Evolutionary conservation across 2,329 filamentous ascomycete species (phyloP).

Genomic region (Diaporthe citriasiana): DNA sequence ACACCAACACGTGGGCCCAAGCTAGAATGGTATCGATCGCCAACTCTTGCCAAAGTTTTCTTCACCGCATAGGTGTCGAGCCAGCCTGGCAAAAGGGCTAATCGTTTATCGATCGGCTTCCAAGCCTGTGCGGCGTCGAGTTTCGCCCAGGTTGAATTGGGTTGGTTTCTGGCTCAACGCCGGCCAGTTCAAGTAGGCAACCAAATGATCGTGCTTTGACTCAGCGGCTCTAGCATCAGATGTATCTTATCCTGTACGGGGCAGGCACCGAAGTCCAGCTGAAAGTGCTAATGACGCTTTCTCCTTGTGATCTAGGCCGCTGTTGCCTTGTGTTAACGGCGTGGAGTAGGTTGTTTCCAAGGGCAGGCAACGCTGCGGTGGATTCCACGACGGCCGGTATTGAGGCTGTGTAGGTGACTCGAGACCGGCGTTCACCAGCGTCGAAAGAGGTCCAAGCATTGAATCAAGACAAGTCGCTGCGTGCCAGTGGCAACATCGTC

Average conservation of each 20-base stretch:
- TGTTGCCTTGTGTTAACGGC: background rate
- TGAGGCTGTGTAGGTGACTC: background rate
- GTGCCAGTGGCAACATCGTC: background rate
- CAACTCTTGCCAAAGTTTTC: background rate
- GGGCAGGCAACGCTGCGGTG: background rate
- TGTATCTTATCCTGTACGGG: background rate
- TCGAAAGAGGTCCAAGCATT: too few species aligned
- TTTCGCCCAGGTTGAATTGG: background rate
- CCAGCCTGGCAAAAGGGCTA: background rate
- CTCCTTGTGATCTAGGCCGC: background rate
- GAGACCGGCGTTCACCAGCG: too few species aligned
- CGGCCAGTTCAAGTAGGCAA: background rate
- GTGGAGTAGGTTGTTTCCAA: too few species aligned
- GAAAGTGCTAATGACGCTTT: background rate
- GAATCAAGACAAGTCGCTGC: background rate
- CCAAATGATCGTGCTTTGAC: background rate
- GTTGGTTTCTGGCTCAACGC: background rate
- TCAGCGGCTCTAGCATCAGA: background rate
- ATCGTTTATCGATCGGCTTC: too few species aligned
- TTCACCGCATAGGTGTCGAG: background rate
- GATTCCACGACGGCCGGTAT: background rate
- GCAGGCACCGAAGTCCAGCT: background rate
- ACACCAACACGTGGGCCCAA: background rate
- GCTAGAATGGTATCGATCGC: background rate
- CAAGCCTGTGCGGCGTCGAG: background rate